These are phyloP conservation scores for Kurtzmaniella cleridarum DNA, from an alignment of 805 yeast genomes.

Conservation along the genomic window DNA sequence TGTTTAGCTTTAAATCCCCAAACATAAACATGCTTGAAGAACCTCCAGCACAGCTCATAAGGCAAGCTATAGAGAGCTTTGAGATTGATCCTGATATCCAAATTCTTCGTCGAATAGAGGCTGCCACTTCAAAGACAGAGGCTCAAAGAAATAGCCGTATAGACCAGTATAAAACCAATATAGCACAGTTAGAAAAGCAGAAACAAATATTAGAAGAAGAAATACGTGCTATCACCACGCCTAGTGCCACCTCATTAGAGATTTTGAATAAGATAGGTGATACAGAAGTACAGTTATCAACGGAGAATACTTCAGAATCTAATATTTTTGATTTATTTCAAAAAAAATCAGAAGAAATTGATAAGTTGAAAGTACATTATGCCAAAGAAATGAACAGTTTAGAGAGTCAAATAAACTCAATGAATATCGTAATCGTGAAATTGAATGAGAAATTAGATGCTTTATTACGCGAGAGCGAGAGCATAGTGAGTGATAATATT, in stretches of 20 bases:
- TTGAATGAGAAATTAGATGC: constrained; percentile 32
- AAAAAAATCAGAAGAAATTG: constrained; percentile 28
- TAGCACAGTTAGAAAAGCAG: constrained; percentile 7
- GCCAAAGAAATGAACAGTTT: constrained; percentile 51
- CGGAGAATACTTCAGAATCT: constrained; percentile 10
- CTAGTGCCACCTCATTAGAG: constrained; percentile 9
- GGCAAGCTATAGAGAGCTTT: constrained; percentile 37
- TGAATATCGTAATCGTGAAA: constrained; percentile 29
- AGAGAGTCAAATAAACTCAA: constrained; percentile 34
- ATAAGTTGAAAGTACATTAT: constrained; percentile 42
- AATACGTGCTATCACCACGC: constrained; percentile 8
- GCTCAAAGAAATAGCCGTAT: constrained; percentile 21
- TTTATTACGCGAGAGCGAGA: constrained; percentile 24
- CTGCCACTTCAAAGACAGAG: constrained; percentile 25
- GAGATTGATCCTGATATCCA: constrained; percentile 48
- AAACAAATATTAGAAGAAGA: constrained; percentile 8
- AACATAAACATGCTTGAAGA: constrained; percentile 21
- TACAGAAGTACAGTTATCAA: constrained; percentile 21
- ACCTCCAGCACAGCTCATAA: constrained; percentile 29
- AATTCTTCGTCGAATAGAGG: constrained; percentile 40
- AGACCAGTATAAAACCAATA: constrained; percentile 8
- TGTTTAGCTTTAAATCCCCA: neutral
- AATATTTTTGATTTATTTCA: constrained; percentile 23
- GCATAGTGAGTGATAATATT: constrained; percentile 25
- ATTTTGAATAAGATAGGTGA: constrained; percentile 10